Evolutionary conservation across 2,329 filamentous ascomycete species (phyloP).

Genomic region (Bipolaris oryzae): DNA sequence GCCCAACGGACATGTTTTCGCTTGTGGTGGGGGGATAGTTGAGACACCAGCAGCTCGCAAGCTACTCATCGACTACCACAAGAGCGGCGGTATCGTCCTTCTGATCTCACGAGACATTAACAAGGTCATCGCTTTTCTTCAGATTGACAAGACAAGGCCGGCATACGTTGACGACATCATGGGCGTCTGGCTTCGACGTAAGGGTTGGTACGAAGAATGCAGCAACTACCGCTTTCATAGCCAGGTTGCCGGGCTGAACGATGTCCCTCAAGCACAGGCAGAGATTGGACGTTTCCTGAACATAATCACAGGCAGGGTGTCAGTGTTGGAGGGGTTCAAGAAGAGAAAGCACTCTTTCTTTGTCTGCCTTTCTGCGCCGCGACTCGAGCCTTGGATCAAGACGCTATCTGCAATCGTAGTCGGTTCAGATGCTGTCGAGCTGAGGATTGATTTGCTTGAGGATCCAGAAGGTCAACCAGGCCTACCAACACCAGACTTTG

Average conservation of each 20-base stretch:
- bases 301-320: slow-evolving; percentile 67
- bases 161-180: slow-evolving; percentile 93
- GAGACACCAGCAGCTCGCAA: slow-evolving; percentile 81
- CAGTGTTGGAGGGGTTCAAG: slow-evolving; percentile 62
- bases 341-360: slow-evolving; percentile 83
- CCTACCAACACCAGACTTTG: slow-evolving; percentile 72
- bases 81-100: slow-evolving; percentile 80
- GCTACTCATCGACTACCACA: slow-evolving; percentile 74
- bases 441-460: slow-evolving; percentile 87
- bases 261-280: slow-evolving; percentile 61
- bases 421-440: slow-evolving; percentile 89
- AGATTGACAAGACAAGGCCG: slow-evolving; percentile 85
- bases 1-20: slow-evolving; percentile 79
- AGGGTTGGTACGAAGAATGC: slow-evolving; percentile 88
- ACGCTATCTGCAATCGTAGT: slow-evolving; percentile 75
- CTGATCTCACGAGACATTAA: slow-evolving; percentile 87
- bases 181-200: slow-evolving; percentile 85
- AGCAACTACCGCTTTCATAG: slow-evolving; percentile 95
- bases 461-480: slow-evolving; percentile 66
- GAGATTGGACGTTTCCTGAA: slow-evolving; percentile 77
- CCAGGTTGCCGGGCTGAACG: slow-evolving; percentile 63
- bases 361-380: slow-evolving; percentile 84
- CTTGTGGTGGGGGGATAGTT: slow-evolving; percentile 92
- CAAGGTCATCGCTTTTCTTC: slow-evolving; percentile 85
- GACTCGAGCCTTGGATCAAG: slow-evolving; percentile 67